Evolutionary conservation across 1,139 yeast species (phyloP).

Genomic region (Pichia sp.): DNA sequence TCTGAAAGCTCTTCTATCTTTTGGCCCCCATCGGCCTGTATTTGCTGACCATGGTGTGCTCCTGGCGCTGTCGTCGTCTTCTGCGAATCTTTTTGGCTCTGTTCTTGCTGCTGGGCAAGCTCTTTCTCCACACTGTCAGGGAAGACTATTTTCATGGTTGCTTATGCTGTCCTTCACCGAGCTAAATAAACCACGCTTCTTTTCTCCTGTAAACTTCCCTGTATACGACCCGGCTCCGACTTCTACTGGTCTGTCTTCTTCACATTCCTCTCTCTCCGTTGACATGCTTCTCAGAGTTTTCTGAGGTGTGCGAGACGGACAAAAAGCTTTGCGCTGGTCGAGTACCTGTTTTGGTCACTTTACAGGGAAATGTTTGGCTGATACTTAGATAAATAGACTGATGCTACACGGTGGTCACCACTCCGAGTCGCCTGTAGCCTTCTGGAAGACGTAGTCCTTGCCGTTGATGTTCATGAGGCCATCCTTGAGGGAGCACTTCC

Average conservation of each 20-base stretch:
- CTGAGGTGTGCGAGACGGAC: background rate
- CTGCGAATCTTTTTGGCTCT: background rate
- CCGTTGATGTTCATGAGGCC: slow-evolving; percentile 94
- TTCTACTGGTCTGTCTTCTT: too few relatives aligned
- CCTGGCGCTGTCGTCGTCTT: too few relatives aligned
- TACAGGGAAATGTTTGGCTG: background rate
- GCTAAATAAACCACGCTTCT: too few relatives aligned
- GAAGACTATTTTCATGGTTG: slow-evolving; percentile 13
- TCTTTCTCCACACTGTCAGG: slow-evolving; percentile 17
- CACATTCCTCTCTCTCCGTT: too few relatives aligned
- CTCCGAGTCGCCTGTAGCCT: slow-evolving; percentile 94
- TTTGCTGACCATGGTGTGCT: too few relatives aligned
- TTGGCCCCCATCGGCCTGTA: background rate
- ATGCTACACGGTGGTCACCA: slow-evolving; percentile 47
- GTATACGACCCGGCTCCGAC: too few relatives aligned
- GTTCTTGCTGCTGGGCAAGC: slow-evolving; percentile 9
- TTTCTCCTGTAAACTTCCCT: too few relatives aligned
- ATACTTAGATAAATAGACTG: background rate
- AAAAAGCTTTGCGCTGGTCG: background rate
- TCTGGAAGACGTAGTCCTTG: slow-evolving; percentile 85
- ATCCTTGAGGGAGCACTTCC: slow-evolving; percentile 95
- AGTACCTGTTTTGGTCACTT: background rate
- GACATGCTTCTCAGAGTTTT: too few relatives aligned
- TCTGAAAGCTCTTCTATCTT: background rate
- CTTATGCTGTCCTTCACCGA: too few relatives aligned